Percentiles rank a stretch among this genome's conserved stretches.
phyloP scores from a whole-genome alignment of 2,329 filamentous ascomycete species.

The Phaeosphaeriaceae sp. region DNA sequence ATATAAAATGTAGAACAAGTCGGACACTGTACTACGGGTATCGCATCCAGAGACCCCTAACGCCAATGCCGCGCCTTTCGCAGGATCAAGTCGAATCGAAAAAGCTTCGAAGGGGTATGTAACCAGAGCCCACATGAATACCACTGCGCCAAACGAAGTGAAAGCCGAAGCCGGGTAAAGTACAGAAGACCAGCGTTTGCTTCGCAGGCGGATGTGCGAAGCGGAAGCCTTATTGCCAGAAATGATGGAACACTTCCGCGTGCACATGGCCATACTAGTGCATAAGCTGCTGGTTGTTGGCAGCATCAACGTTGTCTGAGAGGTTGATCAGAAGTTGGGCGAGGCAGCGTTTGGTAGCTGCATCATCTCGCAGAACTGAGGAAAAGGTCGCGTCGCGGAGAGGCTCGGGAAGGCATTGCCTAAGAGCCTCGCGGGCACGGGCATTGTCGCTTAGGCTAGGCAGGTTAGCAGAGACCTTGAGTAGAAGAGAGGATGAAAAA shows the following conservation, averaged over 20 bases:
- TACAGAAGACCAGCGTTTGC: slow-evolving; percentile 24
- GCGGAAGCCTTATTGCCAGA: slow-evolving; percentile 6
- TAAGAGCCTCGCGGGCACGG: slow-evolving; percentile 88
- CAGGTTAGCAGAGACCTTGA: slow-evolving; percentile 19
- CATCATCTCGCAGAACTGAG: slow-evolving; percentile 93
- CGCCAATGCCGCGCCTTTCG: slow-evolving; percentile 32
- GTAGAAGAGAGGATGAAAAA: slow-evolving; percentile 16
- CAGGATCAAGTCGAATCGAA: slow-evolving; percentile 24
- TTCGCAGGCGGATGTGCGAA: slow-evolving; percentile 6
- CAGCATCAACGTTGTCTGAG: slow-evolving; percentile 75
- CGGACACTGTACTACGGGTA: slow-evolving; percentile 34
- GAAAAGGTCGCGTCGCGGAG: slow-evolving; percentile 98
- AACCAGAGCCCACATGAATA: slow-evolving; percentile 17
- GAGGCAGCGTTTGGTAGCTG: slow-evolving; percentile 95
- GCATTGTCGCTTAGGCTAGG: slow-evolving; percentile 93
- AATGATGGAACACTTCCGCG: neutral
- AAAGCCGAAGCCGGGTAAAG: slow-evolving; percentile 30
- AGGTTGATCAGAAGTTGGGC: slow-evolving; percentile 97
- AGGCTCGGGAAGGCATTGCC: slow-evolving; percentile 96
- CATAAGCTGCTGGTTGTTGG: slow-evolving; percentile 46
- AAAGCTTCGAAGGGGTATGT: slow-evolving; percentile 18
- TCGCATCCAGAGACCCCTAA: slow-evolving; percentile 34
- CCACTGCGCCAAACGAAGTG: slow-evolving; percentile 29
- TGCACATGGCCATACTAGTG: slow-evolving; percentile 25
- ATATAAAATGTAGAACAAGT: slow-evolving; percentile 24